Evolutionary conservation across 768 basidiomycete genomes (phyloP), one percentile per base, ranked within the genome.

Genomic region (Suillus plorans): DNA sequence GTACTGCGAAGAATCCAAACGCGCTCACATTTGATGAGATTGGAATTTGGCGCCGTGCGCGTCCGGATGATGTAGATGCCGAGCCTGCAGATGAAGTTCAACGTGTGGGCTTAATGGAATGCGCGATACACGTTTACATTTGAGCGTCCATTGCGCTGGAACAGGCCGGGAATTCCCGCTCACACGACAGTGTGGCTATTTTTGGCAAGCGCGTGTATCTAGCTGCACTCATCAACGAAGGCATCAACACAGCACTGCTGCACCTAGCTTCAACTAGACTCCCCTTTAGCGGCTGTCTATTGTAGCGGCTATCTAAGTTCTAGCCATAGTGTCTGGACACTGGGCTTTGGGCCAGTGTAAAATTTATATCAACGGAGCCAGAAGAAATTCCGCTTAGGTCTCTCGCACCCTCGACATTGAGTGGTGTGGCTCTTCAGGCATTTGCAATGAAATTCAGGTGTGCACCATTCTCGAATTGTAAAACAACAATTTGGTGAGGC

Each of bases 401-500:
- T 13, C 45, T 47, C 37, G 52, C 62, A 59, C 61, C 63, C 4
- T 50, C 60, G 25, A 50, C n/a, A 20, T 22, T 39, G 39, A 37
- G 20, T 25, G 41, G 58, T 41, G 25, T 39, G 4, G 60, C 52
- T 44, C 42, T 66, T 22, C 65, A 60, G 34, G 61, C 63, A 8
- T 67, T 71, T 3, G 70, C 73, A 12, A 77, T 78, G 76, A 78
- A 78, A 63, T 77, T 69, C n/a, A 78, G 76, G 76, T 78, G n/a
- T n/a, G 18, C 39, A 53, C 16, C 9, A 10, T 41, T 37, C 22
- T 25, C 37, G 16, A 25, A n/a, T 25, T 25, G 9, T 25, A 22
- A 9, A 39, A 18, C 16, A 3, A 41, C 25, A 10, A 14, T 42
- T 42, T 1, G 4, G 10, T 59, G 28, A 42, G 6, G 12, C 16